These are phyloP conservation scores for Torrubiellomyces zombiae DNA, from an alignment of 2,329 filamentous ascomycete species.

Conservation along the genomic window DNA sequence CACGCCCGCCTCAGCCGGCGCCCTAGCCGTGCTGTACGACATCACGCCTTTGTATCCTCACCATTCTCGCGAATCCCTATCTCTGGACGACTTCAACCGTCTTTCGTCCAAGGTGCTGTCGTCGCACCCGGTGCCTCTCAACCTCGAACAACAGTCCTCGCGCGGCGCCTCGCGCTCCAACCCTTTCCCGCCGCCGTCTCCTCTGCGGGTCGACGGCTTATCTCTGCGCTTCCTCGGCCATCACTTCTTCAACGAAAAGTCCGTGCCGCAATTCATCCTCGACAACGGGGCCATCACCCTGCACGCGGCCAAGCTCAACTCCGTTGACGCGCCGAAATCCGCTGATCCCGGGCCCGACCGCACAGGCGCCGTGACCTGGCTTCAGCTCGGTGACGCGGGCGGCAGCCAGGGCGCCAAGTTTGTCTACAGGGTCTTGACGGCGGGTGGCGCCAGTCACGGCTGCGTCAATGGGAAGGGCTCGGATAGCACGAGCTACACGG, in stretches of 20 bases:
- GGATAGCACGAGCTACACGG: conserved; percentile 37
- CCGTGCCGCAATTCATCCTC: conserved; percentile 44
- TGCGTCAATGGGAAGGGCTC: conserved; percentile 23
- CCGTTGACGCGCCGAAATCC: conserved; percentile 31
- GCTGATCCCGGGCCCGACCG: conserved; percentile 28
- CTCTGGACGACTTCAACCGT: conserved; percentile 18
- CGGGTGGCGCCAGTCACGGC: conserved; percentile 28
- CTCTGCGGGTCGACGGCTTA: conserved; percentile 20
- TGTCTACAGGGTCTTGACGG: conserved; percentile 39
- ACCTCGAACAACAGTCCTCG: conserved; percentile 19
- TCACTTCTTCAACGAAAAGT: conserved; percentile 45
- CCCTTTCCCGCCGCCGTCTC: conserved; percentile 25
- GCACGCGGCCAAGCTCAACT: conserved; percentile 30
- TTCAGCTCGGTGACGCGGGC: conserved; percentile 27
- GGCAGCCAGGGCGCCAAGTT: conserved; percentile 18
- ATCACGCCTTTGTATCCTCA: conserved; percentile 33
- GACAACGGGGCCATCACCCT: conserved; percentile 18
- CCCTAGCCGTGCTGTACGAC: conserved; percentile 45
- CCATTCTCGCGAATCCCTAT: conserved; percentile 20
- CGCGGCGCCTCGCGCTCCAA: conserved; percentile 25
- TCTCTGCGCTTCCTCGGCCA: conserved; percentile 35
- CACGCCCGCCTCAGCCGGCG: conserved; percentile 27
- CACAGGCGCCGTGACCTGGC: conserved; percentile 39
- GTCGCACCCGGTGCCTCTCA: conserved; percentile 28
- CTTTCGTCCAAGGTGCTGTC: conserved; percentile 25